Evolutionary conservation across 1,139 yeast genomes (phyloP).

Genomic region (Saccharomyces hybrid): DNA sequence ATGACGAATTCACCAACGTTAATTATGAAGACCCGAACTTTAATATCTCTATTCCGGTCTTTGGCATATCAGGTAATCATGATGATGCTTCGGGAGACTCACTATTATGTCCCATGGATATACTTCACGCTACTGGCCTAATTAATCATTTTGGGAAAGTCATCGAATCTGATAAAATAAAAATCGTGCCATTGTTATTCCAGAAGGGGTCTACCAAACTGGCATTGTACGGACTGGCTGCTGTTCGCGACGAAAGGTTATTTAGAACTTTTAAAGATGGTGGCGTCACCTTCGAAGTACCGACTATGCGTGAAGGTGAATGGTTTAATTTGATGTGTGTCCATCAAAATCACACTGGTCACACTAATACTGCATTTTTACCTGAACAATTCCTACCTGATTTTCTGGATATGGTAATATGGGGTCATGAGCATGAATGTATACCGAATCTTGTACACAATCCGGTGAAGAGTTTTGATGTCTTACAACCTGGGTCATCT

Average conservation of each 20-base stretch:
- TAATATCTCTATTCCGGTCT: conserved; percentile 81
- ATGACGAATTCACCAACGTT: conserved; percentile 53
- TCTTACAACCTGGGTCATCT: conserved; percentile 90
- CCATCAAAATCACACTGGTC: conserved; percentile 83
- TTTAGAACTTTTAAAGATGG: conserved; percentile 78
- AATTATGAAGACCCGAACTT: conserved; percentile 88
- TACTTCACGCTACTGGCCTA: conserved; percentile 72
- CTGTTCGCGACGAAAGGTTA: conserved; percentile 81
- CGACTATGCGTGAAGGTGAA: conserved; percentile 43
- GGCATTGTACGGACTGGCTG: conserved; percentile 84
- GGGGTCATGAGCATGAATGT: conserved; percentile 99
- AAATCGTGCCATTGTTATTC: conserved; percentile 68
- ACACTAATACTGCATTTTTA: conserved; percentile 69
- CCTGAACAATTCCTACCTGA: conserved; percentile 81
- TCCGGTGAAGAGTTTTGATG: conserved; percentile 62
- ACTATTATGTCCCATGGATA: conserved; percentile 78
- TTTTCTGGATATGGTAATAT: conserved; percentile 70
- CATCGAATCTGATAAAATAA: conserved; percentile 63
- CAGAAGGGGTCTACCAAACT: conserved; percentile 76
- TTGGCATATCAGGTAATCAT: conserved; percentile 93
- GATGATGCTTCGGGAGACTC: conserved; percentile 94
- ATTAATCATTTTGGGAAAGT: conserved; percentile 88
- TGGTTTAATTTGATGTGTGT: conserved; percentile 86
- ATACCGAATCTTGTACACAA: conserved; percentile 62
- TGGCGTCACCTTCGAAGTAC: conserved; percentile 68